These are phyloP conservation scores for Sporisorium scitamineum DNA, from an alignment of 1,284 basidiomycete species.

Conservation along the genomic window DNA sequence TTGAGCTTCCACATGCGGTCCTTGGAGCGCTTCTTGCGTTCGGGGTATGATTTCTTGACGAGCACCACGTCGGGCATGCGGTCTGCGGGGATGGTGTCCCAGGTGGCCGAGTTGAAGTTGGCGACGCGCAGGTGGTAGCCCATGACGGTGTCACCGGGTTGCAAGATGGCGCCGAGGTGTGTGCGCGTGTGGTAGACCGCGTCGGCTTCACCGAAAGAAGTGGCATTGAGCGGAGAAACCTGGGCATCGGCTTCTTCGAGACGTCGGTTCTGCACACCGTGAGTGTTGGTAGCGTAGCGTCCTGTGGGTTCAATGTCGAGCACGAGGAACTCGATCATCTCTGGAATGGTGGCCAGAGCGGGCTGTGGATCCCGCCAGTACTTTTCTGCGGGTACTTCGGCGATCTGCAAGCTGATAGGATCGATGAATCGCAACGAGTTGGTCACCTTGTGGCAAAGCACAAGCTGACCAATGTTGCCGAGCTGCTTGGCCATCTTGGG, in stretches of 20 bases:
- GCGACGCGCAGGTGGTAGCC: conserved; percentile 89
- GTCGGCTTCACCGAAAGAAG: conserved; percentile 73
- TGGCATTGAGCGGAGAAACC: conserved; percentile 86
- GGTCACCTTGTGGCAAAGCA: conserved; percentile 88
- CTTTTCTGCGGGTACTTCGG: conserved; percentile 82
- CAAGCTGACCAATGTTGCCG: conserved; percentile 87
- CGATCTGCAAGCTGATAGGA: conserved; percentile 84
- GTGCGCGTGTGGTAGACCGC: conserved; percentile 96
- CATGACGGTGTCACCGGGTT: conserved; percentile 92
- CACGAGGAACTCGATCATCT: conserved; percentile 93
- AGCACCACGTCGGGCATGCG: conserved; percentile 91
- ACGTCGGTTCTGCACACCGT: conserved; percentile 48
- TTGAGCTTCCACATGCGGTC: conserved; percentile 87
- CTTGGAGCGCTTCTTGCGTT: conserved; percentile 89
- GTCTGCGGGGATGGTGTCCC: conserved; percentile 76
- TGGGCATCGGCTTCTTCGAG: conserved; percentile 82
- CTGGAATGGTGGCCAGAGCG: conserved; percentile 81
- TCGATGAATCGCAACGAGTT: conserved; percentile 92
- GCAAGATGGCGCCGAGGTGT: conserved; percentile 92
- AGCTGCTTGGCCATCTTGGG: conserved; percentile 82
- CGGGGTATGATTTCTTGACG: conserved; percentile 95
- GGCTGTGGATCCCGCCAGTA: conserved; percentile 94
- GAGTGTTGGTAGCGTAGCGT: conserved; percentile 53
- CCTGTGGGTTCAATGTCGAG: conserved; percentile 85
- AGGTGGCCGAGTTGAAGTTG: conserved; percentile 93